Evolutionary conservation across 2,329 filamentous ascomycete genomes (phyloP).

Genomic region (Claviceps purpurea): DNA sequence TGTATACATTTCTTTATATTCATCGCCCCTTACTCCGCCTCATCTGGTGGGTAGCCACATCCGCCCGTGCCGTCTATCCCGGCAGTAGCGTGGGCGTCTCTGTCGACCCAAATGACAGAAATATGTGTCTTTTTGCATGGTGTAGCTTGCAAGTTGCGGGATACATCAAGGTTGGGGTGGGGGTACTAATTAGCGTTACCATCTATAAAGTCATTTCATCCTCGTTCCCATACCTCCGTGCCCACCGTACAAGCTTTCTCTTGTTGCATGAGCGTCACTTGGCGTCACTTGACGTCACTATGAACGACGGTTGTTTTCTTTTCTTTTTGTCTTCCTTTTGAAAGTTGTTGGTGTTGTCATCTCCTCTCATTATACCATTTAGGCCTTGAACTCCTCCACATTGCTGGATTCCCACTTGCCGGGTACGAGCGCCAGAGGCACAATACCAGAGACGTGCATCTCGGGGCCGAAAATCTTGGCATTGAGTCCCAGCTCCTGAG

Average conservation of each 20-base stretch:
- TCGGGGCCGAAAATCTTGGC: constrained; percentile 55
- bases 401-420: constrained; percentile 50
- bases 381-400: constrained; percentile 47
- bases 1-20: neutral
- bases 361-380: constrained; percentile 13
- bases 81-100: constrained; percentile 1
- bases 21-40: neutral
- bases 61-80: constrained; percentile 2
- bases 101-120: neutral
- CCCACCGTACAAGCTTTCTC: neutral
- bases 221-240: neutral
- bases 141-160: constrained; percentile 24
- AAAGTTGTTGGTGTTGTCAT: neutral
- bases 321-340: neutral
- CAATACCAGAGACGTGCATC: constrained; percentile 97
- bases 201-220: constrained; percentile 8
- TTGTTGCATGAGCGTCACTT: neutral
- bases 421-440: constrained; percentile 71
- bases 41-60: constrained; percentile 1
- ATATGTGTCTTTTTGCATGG: constrained; percentile 8
- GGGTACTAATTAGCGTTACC: constrained; percentile 5
- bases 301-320: neutral
- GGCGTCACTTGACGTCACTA: too few relatives aligned
- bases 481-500: constrained; percentile 75
- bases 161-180: constrained; percentile 15